phyloP scores from a whole-genome alignment of 169 alveolate species.

The Miamiensis avidus region DNA sequence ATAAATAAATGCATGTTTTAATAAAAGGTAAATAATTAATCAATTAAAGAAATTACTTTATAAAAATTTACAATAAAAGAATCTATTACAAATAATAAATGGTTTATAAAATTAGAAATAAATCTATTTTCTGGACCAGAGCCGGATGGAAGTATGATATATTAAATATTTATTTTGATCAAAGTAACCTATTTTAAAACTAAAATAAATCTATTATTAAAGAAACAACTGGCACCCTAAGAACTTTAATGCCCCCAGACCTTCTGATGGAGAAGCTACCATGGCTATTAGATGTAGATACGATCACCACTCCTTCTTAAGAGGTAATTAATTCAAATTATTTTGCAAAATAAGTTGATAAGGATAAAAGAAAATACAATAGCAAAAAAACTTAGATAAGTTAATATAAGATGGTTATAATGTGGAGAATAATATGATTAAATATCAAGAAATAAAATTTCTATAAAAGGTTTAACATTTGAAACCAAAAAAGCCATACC shows the following conservation, averaged over 20 bases:
- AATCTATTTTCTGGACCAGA: slow-evolving; percentile 50
- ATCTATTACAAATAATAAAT: neutral
- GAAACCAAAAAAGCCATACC: too few relatives aligned
- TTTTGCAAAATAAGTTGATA: neutral
- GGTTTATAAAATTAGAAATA: slow-evolving; percentile 53
- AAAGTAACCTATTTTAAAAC: neutral
- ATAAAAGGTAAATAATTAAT: too few relatives aligned
- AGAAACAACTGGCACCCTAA: slow-evolving; percentile 55
- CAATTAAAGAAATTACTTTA: neutral
- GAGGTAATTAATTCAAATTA: slow-evolving; percentile 31
- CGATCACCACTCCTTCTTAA: slow-evolving; percentile 51
- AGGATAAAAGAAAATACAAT: neutral
- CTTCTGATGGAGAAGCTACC: slow-evolving; percentile 35
- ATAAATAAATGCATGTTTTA: too few relatives aligned
- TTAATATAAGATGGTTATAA: neutral
- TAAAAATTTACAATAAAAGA: too few relatives aligned
- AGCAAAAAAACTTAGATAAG: too few relatives aligned
- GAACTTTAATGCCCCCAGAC: slow-evolving; percentile 51
- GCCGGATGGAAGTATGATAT: slow-evolving; percentile 46
- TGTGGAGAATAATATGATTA: too few relatives aligned
- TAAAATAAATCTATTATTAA: neutral
- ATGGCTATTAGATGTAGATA: slow-evolving; percentile 50
- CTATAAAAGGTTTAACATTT: too few relatives aligned
- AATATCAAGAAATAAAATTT: too few relatives aligned
- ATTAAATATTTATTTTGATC: neutral